phyloP scores from a whole-genome alignment of 345 rosid genomes.

The Atalantia buxifolia region DNA sequence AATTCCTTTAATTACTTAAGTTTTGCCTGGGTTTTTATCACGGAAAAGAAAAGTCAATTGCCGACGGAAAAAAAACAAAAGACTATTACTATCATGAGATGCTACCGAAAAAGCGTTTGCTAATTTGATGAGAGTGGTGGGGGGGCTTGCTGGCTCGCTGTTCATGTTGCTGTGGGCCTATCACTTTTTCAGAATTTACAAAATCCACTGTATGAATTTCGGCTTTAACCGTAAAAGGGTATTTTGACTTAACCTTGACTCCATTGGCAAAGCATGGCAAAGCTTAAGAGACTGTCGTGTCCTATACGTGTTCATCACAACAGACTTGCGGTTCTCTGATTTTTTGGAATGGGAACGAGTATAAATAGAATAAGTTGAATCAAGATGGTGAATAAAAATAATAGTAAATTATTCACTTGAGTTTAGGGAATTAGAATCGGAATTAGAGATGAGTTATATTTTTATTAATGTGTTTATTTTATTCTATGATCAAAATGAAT shows the following conservation, averaged over 20 bases:
- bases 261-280: too few relatives aligned
- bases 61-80: background rate
- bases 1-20: background rate
- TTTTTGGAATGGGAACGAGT: too few relatives aligned
- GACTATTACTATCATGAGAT: conserved; percentile 10
- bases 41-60: conserved; percentile 12
- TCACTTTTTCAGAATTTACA: background rate
- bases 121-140: conserved; percentile 12
- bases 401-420: too few relatives aligned
- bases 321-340: background rate
- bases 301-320: background rate
- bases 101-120: conserved; percentile 15
- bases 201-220: conserved; percentile 12
- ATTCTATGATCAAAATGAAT: rapidly evolving
- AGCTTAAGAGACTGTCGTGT: too few relatives aligned
- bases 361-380: too few relatives aligned
- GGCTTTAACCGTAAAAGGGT: background rate
- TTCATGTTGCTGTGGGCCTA: background rate
- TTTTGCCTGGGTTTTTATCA: background rate
- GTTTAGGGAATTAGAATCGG: rapidly evolving
- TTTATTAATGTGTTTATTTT: rapidly evolving
- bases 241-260: background rate
- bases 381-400: too few relatives aligned
- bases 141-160: background rate
- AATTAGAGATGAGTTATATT: rapidly evolving